Conservation (phyloP, 1,284 basidiomycete species). For the Entoloma clypeatum region DNA sequence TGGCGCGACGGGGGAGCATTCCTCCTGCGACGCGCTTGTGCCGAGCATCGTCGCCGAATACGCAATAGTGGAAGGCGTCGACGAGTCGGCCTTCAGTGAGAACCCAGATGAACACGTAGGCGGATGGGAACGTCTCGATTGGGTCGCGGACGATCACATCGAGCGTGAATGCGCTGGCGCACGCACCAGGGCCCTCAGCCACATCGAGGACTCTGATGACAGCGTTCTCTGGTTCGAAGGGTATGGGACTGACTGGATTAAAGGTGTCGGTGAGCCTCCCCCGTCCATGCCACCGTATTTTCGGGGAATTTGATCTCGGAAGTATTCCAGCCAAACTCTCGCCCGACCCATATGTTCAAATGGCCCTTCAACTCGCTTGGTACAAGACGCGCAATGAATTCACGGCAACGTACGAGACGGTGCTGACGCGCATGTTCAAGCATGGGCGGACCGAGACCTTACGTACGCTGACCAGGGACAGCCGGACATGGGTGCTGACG, state of each 20-base stretch:
- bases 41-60: conserved; percentile 91
- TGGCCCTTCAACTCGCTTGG: conserved; percentile 93
- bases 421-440: conserved; percentile 86
- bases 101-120: conserved; percentile 16
- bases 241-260: conserved; percentile 92
- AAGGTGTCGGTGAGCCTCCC: conserved; percentile 57
- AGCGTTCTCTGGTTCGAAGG: conserved; percentile 83
- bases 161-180: conserved; percentile 59
- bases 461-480: conserved; percentile 74
- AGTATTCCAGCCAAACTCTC: conserved; percentile 58
- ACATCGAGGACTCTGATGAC: conserved; percentile 82
- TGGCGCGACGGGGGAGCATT: conserved; percentile 91
- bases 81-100: conserved; percentile 35
- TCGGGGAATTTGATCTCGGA: neutral
- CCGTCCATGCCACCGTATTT: neutral
- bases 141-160: conserved; percentile 68
- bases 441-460: conserved; percentile 94
- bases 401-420: conserved; percentile 94
- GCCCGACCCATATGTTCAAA: conserved; percentile 91
- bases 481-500: conserved; percentile 74
- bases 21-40: conserved; percentile 87
- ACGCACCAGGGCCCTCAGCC: conserved; percentile 50
- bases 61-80: conserved; percentile 64
- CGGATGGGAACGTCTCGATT: conserved; percentile 72
- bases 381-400: conserved; percentile 75